Evolutionary conservation across 306 rosid genomes (phyloP).

Genomic region (Erythrophleum fordii): DNA sequence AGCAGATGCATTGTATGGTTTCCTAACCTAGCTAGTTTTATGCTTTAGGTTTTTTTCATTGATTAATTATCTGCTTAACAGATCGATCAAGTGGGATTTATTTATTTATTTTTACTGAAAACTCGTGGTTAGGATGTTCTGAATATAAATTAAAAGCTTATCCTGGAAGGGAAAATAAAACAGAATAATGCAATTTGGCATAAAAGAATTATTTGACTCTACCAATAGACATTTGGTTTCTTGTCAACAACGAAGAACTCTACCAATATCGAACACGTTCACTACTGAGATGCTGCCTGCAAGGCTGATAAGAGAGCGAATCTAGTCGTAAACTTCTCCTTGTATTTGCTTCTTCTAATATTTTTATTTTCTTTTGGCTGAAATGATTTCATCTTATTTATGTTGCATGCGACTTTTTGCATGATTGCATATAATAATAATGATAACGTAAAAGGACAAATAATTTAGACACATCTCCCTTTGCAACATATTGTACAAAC

Average conservation of each 20-base stretch:
- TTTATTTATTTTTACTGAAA: background rate
- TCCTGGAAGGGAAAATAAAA: background rate
- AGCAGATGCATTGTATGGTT: conserved; percentile 29
- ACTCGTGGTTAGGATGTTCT: background rate
- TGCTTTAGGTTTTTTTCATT: background rate
- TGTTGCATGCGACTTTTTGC: background rate
- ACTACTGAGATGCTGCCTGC: background rate
- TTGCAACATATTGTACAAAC: too few species aligned
- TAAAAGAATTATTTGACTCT: background rate
- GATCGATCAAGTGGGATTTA: background rate
- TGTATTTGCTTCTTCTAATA: background rate
- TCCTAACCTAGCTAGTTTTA: background rate
- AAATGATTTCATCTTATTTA: background rate
- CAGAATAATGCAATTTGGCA: conserved; percentile 13
- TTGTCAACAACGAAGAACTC: background rate
- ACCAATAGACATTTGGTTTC: background rate
- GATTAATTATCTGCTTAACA: background rate
- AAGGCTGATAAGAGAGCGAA: background rate
- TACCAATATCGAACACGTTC: background rate
- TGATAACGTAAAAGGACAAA: background rate
- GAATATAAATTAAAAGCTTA: conserved; percentile 10
- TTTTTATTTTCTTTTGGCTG: background rate
- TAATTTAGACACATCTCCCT: too few species aligned
- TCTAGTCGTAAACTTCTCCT: conserved; percentile 5
- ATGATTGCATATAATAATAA: background rate